Evolutionary conservation across 2,329 filamentous ascomycete genomes (phyloP).

Genomic region (Epichloe scottii): DNA sequence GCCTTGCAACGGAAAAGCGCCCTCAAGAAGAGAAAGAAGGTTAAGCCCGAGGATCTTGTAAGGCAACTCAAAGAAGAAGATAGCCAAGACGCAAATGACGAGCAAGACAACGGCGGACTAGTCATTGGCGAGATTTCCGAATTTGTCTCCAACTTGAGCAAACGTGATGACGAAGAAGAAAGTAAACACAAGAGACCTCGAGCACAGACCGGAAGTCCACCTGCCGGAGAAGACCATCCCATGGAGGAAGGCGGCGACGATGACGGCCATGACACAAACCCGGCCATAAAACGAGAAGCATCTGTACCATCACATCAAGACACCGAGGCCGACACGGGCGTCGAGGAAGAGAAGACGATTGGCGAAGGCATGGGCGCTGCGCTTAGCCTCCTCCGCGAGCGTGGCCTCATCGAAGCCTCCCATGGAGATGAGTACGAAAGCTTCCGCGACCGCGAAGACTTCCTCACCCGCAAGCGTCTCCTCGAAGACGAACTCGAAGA

Average conservation of each 20-base stretch:
- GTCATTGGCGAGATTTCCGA: conserved; percentile 95
- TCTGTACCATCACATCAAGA: background rate
- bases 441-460: conserved; percentile 60
- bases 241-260: conserved; percentile 18
- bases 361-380: conserved; percentile 74
- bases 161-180: conserved; percentile 44
- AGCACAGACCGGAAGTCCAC: conserved; percentile 14
- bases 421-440: conserved; percentile 53
- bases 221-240: conserved; percentile 13
- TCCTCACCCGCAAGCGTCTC: conserved; percentile 63
- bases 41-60: conserved; percentile 75
- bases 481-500: conserved; percentile 67
- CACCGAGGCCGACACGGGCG: conserved; percentile 4
- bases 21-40: conserved; percentile 84
- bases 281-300: conserved; percentile 13
- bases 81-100: conserved; percentile 29
- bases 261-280: conserved; percentile 7
- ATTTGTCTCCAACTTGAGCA: conserved; percentile 78
- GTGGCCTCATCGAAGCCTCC: conserved; percentile 61
- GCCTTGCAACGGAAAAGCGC: conserved; percentile 72
- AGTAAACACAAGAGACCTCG: conserved; percentile 34
- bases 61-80: conserved; percentile 58
- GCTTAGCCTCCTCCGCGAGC: conserved; percentile 69
- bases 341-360: conserved; percentile 21
- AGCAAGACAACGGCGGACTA: conserved; percentile 41